Evolutionary conservation across 106 monocot species (phyloP).

Genomic region (Dendrobium nobile): DNA sequence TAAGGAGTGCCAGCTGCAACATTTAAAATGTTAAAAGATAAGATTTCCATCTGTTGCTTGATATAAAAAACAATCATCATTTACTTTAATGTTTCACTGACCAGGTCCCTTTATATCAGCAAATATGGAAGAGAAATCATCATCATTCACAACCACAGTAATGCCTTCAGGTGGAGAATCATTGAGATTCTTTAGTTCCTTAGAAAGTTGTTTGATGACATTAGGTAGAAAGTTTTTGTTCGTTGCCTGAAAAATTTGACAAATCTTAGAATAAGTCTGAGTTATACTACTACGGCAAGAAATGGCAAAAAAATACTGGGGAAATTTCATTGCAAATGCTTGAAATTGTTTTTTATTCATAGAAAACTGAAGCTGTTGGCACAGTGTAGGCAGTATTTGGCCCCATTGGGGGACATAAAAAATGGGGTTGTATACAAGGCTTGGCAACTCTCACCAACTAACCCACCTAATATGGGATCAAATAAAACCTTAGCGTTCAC

Average conservation of each 20-base stretch:
- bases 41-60: background rate
- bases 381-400: background rate
- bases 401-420: background rate
- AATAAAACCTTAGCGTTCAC: background rate
- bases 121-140: slow-evolving; percentile 84
- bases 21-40: background rate
- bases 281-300: background rate
- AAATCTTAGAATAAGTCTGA: background rate
- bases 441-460: background rate
- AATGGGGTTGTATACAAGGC: background rate
- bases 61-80: background rate
- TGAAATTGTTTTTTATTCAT: background rate
- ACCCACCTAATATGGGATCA: background rate
- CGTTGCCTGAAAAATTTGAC: slow-evolving; percentile 41
- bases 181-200: slow-evolving; percentile 89
- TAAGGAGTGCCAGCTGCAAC: slow-evolving; percentile 92
- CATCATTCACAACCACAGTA: slow-evolving; percentile 84
- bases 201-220: slow-evolving; percentile 85
- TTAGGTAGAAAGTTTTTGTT: slow-evolving; percentile 94
- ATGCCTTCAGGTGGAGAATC: slow-evolving; percentile 96
- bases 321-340: background rate
- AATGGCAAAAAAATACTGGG: background rate
- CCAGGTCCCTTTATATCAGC: slow-evolving; percentile 98
- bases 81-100: slow-evolving; percentile 16
- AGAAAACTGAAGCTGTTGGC: background rate